These are phyloP conservation scores for Pseudocercospora cruenta DNA, from an alignment of 2,329 filamentous ascomycete species.

Conservation along the genomic window DNA sequence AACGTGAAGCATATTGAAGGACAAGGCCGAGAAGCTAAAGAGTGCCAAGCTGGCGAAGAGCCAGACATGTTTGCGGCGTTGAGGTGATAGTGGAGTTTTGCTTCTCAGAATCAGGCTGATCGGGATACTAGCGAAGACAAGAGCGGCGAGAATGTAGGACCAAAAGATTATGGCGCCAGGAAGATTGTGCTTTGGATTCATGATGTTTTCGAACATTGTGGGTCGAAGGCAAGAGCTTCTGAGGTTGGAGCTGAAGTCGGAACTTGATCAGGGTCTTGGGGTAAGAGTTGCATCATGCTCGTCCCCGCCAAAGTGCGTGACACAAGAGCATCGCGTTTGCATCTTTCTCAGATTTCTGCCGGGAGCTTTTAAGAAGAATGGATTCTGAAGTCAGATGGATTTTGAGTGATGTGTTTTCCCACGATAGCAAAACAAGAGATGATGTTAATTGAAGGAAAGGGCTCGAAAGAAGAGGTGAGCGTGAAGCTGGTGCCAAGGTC, in stretches of 20 bases:
- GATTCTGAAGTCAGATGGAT: too few species aligned
- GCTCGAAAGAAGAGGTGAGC: too few species aligned
- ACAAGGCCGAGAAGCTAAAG: constrained; percentile 38
- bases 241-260: background rate
- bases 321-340: background rate
- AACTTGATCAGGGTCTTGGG: background rate
- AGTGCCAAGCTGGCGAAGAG: constrained; percentile 32
- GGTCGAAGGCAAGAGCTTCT: background rate
- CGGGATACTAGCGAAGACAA: constrained; percentile 30
- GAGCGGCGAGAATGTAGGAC: constrained; percentile 36
- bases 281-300: background rate
- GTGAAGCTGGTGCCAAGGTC: too few species aligned
- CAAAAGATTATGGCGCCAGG: background rate
- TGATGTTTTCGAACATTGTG: background rate
- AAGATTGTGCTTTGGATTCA: background rate
- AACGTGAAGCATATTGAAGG: constrained; percentile 41
- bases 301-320: too few species aligned
- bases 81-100: background rate
- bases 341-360: too few species aligned
- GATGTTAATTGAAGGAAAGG: too few species aligned
- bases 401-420: too few species aligned
- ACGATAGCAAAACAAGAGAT: too few species aligned
- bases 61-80: constrained; percentile 12
- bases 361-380: too few species aligned
- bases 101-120: constrained; percentile 26